Percentiles rank a stretch among this genome's conserved stretches.
These are phyloP conservation scores for Echria macrotheca DNA, from an alignment of 495 filamentous ascomycete genomes.

Conservation along the genomic window DNA sequence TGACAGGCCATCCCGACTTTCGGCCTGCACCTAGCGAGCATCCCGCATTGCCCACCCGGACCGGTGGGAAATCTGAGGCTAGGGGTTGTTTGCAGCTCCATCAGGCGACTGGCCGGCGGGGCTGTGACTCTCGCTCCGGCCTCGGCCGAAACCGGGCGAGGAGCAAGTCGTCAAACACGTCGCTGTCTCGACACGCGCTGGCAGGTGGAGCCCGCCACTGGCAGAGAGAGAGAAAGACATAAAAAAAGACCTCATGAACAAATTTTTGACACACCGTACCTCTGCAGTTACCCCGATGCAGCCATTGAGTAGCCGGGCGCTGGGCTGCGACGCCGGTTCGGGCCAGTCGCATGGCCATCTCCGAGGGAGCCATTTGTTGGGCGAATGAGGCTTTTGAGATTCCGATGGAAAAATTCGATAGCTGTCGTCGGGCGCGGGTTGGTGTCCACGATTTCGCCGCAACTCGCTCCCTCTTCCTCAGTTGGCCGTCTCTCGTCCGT, in stretches of 20 bases:
- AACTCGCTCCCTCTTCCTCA: background rate
- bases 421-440: constrained; percentile 3
- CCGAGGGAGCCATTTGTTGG: constrained; percentile 11
- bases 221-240: background rate
- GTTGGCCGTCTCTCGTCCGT: background rate
- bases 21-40: background rate
- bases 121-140: constrained; percentile 2
- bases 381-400: background rate
- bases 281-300: background rate
- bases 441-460: too few species aligned
- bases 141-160: constrained; percentile 11
- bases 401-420: background rate
- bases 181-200: too few species aligned
- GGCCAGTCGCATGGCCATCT: constrained; percentile 8
- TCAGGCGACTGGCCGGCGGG: constrained; percentile 4
- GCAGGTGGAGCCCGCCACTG: too few species aligned
- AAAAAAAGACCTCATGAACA: constrained; percentile 9
- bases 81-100: background rate
- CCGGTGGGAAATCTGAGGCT: background rate
- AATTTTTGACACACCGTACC: background rate
- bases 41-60: background rate
- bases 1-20: background rate
- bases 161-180: background rate
- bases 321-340: background rate
- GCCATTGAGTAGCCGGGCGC: background rate